Percentiles rank a stretch among this genome's conserved stretches.
Evolutionary conservation across 2,329 filamentous ascomycete species (phyloP).

Genomic region (Microsporum audouinii): DNA sequence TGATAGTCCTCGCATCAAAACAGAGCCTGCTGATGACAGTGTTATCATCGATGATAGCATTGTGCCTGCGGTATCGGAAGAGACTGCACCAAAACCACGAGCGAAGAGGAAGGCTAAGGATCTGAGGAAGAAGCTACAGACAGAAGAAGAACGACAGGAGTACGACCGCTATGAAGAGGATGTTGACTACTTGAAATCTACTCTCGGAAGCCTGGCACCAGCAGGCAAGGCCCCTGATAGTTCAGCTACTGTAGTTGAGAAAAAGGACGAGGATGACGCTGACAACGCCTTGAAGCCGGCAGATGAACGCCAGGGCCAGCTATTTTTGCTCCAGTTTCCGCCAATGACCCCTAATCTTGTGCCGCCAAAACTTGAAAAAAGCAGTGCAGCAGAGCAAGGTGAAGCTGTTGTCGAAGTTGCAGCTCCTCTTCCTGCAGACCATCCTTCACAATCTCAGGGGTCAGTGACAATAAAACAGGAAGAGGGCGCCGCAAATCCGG

Average conservation of each 20-base stretch:
- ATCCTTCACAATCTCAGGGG: background rate
- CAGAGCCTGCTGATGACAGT: constrained; percentile 43
- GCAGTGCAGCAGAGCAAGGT: constrained; percentile 14
- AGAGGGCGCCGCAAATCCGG: constrained; percentile 5
- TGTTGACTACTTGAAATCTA: constrained; percentile 30
- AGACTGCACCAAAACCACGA: constrained; percentile 6
- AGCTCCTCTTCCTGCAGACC: background rate
- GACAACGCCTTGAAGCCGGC: constrained; percentile 19
- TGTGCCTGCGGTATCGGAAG: constrained; percentile 20
- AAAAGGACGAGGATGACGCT: constrained; percentile 13
- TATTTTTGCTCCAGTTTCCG: constrained; percentile 55
- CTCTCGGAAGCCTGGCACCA: constrained; percentile 18
- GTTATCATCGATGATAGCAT: constrained; percentile 27
- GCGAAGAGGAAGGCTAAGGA: constrained; percentile 17
- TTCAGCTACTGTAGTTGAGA: background rate
- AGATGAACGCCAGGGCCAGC: constrained; percentile 40
- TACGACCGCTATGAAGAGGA: constrained; percentile 33
- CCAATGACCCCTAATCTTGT: constrained; percentile 49
- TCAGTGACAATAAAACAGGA: constrained; percentile 10
- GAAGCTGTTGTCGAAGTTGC: background rate
- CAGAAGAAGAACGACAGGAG: constrained; percentile 33
- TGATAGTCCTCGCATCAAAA: constrained; percentile 37
- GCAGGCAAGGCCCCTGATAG: constrained; percentile 13
- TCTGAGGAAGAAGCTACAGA: constrained; percentile 28
- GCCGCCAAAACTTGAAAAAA: constrained; percentile 23